A percentile compares a stretch with the other conserved stretches of the same genome.
These are phyloP conservation scores for Calophaca sinica DNA, from an alignment of 306 rosid genomes.

Conservation along the genomic window DNA sequence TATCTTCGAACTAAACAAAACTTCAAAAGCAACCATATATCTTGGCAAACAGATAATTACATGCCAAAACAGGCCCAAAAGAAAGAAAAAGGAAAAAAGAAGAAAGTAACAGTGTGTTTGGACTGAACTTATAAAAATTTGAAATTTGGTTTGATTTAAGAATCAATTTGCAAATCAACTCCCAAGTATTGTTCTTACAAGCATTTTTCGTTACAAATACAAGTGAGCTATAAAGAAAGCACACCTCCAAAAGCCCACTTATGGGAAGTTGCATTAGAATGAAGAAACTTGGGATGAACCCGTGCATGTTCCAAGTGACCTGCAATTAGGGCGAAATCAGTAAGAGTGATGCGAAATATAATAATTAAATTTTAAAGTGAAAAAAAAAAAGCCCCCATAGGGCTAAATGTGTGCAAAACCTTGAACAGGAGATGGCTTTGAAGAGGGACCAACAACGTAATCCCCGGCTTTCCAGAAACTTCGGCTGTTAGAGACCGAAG, in stretches of 20 bases:
- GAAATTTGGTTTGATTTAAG: not conserved
- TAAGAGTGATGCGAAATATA: not conserved
- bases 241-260: conserved; percentile 99
- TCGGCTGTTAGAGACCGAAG: conserved; percentile 30
- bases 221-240: conserved; percentile 32
- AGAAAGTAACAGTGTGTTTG: not conserved
- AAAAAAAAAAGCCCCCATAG: not conserved
- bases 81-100: not conserved
- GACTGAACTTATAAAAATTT: not conserved
- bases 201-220: not conserved
- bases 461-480: conserved; percentile 96
- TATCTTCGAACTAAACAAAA: not conserved
- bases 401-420: conserved; percentile 37
- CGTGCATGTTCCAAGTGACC: conserved; percentile 88
- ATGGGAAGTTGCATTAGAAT: conserved; percentile 97
- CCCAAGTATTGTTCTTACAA: conserved; percentile 1
- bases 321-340: conserved; percentile 48
- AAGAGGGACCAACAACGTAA: conserved; percentile 54
- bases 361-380: not conserved
- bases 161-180: not conserved
- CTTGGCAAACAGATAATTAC: not conserved
- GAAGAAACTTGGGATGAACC: conserved; percentile 97
- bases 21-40: not conserved
- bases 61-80: not conserved
- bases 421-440: conserved; percentile 42